Base-by-base conservation (phyloP, 352 stramenopile species). In the Poterioochromonas sp. region DNA sequence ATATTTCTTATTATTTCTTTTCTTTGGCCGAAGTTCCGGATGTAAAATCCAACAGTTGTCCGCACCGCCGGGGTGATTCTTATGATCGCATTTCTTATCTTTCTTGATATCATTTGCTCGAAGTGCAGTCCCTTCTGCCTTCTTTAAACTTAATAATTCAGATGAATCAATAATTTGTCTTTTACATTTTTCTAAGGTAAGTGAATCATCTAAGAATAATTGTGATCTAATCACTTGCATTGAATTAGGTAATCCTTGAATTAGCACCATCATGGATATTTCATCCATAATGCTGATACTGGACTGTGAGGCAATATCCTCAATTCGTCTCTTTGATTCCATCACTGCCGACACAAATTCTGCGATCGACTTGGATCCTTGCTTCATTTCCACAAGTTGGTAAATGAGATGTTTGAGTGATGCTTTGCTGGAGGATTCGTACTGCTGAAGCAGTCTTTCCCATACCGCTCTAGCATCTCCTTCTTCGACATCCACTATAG, bases 1-100 rank as follows among this genome's bases (percentile, higher is more conserved):
- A 58, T 58, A 58, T 58, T 58, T 58, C 47, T 58, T 58, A 58
- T 58, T 58, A 58, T 58, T 58, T 58, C 47, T 58, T 58, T 58
- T 58, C 47, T 58, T 58, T 58, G 47, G 47, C 47, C 47, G 47
- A 58, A 58, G 47, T 58, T 58, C 47, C 47, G 47, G 47, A 58
- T 58, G 47, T 58, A 58, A 58, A 58, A 58, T 58, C 47, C 47
- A 58, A 58, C 47, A 58, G 47, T 58, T 58, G 47, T 58, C 47
- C 47, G 47, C 47, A 58, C 47, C 47, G 47, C 47, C 47, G 47
- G 47, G 47, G 47, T 58, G 47, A 58, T 58, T 58, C 47, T 58
- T 15, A 58, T 58, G 47, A 58, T 58, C 47, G 47, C 47, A 58
- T 58, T 58, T 58, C 47, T 58, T 58, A 58, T 58, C 47, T 58